Evolutionary conservation across 495 filamentous ascomycete species (phyloP), one percentile per base, ranked within the genome.

Genomic region (Pseudoneurospora amorphoporcata): DNA sequence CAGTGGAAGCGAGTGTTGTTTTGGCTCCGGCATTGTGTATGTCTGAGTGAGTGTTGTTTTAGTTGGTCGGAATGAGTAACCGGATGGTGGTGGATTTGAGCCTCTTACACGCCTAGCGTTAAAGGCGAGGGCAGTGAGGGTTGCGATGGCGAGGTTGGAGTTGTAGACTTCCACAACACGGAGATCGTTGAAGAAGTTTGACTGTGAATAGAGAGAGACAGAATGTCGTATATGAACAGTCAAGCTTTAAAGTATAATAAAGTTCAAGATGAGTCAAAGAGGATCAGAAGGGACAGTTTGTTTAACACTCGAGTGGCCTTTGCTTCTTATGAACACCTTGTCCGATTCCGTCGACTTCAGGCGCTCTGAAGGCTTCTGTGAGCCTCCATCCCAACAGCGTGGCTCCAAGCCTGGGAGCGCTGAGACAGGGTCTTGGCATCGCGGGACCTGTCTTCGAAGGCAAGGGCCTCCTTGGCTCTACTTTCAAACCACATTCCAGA

Each of bases 281-380:
- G 75, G 12, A 3, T 74, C 19, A 74, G 74, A 80, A 79, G 80
- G 79, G 79, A 76, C 78, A 80, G 76, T 72, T 74, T 79, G 72
- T 42, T 39, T 19, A 38, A 8, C 3, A 0, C 14, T 35, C 12
- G 12, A 70, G 32, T 47, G 23, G 53, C 39, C 70, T 53, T 76
- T 38, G 70, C 73, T 75, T 72, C 72, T 72, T 72, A 39, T 71
- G 29, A 19, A 32, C 9, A 42, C 39, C 29, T 35, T 61, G 29
- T 68, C 39, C 3, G 23, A 70, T 45, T 43, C 40, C 38, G 4
- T 32, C 17, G 16, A 32, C 70, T 37, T 19, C 39, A 71, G 41
- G 41, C 38, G 39, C 14, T 61, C 53, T 32, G 53, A 61, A 29
- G 47, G 47, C 47, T 58, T 58, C 47, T 58, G 23, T 43, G 41